Base-by-base conservation (phyloP, 495 filamentous ascomycete species). In the Xylaria nigripes region DNA sequence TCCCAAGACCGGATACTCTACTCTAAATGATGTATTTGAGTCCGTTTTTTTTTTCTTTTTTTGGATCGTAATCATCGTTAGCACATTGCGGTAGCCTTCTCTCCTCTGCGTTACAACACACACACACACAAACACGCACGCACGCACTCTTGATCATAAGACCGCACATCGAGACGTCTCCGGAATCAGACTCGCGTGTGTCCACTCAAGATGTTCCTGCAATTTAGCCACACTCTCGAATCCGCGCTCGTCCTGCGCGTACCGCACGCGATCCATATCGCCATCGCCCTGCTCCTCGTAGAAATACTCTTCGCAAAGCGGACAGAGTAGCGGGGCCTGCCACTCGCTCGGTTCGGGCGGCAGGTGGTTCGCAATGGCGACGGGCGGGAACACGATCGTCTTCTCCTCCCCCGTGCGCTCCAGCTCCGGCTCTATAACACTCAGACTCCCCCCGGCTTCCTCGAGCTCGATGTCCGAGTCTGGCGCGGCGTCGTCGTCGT, bases 301-400 rank as follows among this genome's bases (percentile, higher is more conserved):
- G 25, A 67, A 72, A 48, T 70, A 70, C 48, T 76, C 72, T 47
- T 76, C 75, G 60, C 75, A 77, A 45, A 68, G 72, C 29, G 75
- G 72, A 40, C 75, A 76, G 34, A 70, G 44, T 38, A 77, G 54
- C 21, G 65, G 61, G 19, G 72, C 68, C 54, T 61, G 68, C 68
- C 71, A 76, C 21, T 70, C 71, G 34, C 69, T 70, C 23, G 50
- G 43, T 8, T 65, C 62, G 0, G 75, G 75, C 15, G 71, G 61
- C 19, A 74, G 54, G 63, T 77, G 75, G 62, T 76, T 77, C 15
- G 73, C 73, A 13, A 77, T 72, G 18, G 73, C 73, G 24, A 76
- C 60, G 22, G 75, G 72, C 45, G 75, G 67, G 51, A 75, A 77
- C 6, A 77, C 67, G 29, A 77, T 51, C 18, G 64, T 67, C 60